Conservation (phyloP, 202 grass and related monocot genomes). For the Saccharum hybrid region DNA sequence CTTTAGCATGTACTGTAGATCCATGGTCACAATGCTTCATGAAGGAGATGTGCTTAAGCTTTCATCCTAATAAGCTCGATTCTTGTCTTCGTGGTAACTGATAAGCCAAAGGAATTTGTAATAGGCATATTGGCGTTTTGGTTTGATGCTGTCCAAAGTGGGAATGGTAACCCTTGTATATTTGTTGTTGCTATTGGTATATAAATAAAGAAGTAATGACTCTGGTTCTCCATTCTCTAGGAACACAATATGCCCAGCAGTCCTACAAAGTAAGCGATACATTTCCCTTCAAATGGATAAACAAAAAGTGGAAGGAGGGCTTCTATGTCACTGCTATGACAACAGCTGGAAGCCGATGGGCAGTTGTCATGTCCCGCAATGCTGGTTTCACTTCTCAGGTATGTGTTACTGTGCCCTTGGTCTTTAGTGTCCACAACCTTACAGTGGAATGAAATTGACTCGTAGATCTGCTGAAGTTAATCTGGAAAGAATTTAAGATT, state of each 20-base stretch:
- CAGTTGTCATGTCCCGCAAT: constrained; percentile 92
- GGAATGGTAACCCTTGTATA: constrained; percentile 34
- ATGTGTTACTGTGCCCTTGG: constrained; percentile 29
- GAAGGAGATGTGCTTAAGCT: constrained; percentile 1
- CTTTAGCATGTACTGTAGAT: constrained; percentile 23
- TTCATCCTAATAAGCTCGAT: neutral
- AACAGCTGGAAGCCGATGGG: constrained; percentile 91
- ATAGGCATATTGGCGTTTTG: constrained; percentile 21
- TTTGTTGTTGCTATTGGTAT: constrained; percentile 21
- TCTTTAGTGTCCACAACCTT: constrained; percentile 23
- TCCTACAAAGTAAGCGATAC: constrained; percentile 96
- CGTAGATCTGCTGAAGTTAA: neutral
- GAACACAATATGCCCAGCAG: constrained; percentile 85
- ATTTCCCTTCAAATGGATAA: constrained; percentile 99
- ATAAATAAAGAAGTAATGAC: constrained; percentile 46
- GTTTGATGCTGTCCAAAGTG: constrained; percentile 5
- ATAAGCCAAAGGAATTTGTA: neutral
- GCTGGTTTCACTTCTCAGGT: constrained; percentile 92
- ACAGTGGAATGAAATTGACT: neutral
- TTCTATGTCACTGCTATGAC: constrained; percentile 97
- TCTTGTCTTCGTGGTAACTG: neutral
- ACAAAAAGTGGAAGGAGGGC: constrained; percentile 99
- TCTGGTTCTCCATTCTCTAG: constrained; percentile 51
- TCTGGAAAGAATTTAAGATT: constrained; percentile 10
- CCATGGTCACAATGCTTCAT: neutral